Evolutionary conservation across 2,329 filamentous ascomycete species (phyloP).

Genomic region (Podosphaera fusca): DNA sequence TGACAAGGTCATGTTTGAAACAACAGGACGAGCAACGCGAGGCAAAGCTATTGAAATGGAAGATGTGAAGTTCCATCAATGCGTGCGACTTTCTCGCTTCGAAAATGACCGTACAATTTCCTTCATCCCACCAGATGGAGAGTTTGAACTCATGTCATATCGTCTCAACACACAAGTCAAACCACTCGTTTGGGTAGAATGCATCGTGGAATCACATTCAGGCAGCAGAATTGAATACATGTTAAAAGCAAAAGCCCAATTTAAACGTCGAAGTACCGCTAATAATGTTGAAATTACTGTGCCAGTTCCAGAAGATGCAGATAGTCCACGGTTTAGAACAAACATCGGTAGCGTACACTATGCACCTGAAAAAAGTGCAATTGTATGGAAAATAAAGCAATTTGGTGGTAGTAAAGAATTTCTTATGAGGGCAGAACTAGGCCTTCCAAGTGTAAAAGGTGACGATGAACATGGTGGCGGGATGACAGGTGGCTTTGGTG

Average conservation of each 20-base stretch:
- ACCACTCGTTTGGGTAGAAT: slow-evolving; percentile 96
- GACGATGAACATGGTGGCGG: slow-evolving; percentile 90
- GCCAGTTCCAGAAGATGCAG: slow-evolving; percentile 89
- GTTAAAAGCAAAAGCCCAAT: slow-evolving; percentile 93
- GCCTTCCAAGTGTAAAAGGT: slow-evolving; percentile 77
- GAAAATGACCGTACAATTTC: slow-evolving; percentile 98
- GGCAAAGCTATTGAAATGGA: slow-evolving; percentile 99
- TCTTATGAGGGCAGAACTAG: slow-evolving; percentile 90
- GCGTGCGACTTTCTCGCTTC: slow-evolving; percentile 81
- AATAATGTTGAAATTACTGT: slow-evolving; percentile 98
- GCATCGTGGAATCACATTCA: slow-evolving; percentile 85
- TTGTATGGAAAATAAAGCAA: slow-evolving; percentile 99
- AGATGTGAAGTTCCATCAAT: slow-evolving; percentile 98
- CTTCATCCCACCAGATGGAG: slow-evolving; percentile 93
- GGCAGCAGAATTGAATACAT: slow-evolving; percentile 95
- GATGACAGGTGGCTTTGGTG: slow-evolving; percentile 93
- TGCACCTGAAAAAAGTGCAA: slow-evolving; percentile 87
- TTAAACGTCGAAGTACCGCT: slow-evolving; percentile 90
- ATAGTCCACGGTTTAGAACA: slow-evolving; percentile 85
- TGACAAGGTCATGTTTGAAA: slow-evolving; percentile 99
- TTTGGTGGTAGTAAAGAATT: slow-evolving; percentile 98
- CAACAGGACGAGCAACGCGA: slow-evolving; percentile 74
- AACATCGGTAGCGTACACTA: slow-evolving; percentile 97
- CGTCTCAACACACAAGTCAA: slow-evolving; percentile 97
- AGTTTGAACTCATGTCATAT: slow-evolving; percentile 99